phyloP scores from a whole-genome alignment of 169 alveolate species.

The Eimeria necatrix region DNA sequence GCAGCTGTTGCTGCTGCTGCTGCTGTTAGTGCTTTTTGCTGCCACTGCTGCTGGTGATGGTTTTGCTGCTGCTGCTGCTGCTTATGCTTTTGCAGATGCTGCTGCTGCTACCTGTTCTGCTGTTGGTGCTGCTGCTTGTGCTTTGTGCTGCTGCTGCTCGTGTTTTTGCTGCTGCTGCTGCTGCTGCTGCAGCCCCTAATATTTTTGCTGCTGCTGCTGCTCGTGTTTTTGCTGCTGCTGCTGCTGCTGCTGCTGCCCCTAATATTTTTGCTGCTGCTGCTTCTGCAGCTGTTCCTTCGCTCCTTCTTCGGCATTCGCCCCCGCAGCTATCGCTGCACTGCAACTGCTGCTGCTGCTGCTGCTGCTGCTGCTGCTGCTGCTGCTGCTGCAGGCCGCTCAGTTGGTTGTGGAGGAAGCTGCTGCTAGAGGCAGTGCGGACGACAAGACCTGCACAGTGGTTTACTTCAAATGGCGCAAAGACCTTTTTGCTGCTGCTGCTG shows the following conservation, averaged over 20 bases:
- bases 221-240: too few species aligned
- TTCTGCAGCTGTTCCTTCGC: too few species aligned
- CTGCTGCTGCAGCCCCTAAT: neutral
- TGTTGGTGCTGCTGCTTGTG: neutral
- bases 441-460: slow-evolving; percentile 80
- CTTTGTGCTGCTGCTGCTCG: neutral
- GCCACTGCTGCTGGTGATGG: neutral
- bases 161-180: neutral
- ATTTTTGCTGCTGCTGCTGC: neutral
- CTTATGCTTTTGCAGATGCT: neutral
- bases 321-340: too few species aligned
- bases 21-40: too few species aligned
- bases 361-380: neutral
- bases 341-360: too few species aligned
- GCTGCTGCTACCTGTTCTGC: neutral
- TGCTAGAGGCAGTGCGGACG: slow-evolving; percentile 72
- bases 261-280: too few species aligned
- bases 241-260: too few species aligned
- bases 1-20: neutral
- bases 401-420: slow-evolving; percentile 77
- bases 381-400: slow-evolving; percentile 73
- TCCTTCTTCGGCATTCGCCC: too few species aligned
- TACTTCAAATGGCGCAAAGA: slow-evolving; percentile 74
- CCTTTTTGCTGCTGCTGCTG: neutral
- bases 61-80: neutral